Evolutionary conservation across 129 eudicot species (phyloP), one percentile per base, ranked within the genome.

Genomic region (Erigeron canadensis): DNA sequence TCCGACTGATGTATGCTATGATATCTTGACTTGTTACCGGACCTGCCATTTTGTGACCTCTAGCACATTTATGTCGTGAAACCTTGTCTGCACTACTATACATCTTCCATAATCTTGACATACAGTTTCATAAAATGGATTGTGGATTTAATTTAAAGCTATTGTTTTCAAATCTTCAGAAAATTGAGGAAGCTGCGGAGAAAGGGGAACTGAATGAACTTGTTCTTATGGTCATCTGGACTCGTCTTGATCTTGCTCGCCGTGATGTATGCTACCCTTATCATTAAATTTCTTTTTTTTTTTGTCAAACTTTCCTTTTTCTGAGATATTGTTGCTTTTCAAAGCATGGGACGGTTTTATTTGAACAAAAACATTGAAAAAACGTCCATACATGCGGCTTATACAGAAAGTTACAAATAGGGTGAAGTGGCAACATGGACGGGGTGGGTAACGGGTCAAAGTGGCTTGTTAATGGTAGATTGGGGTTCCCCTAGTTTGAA

Each of bases 161-260:
- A 38, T 21, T 10, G 0, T 37, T 75, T 70, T 47, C 17, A 56
- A 70, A 44, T 70, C 4, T 63, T 75, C 88, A 95, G 99, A 90
- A 84, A 90, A 90, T 95, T 63, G 99, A 87, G 84, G 97, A 86
- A 84, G 99, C 99, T 82, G 96, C 99, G 8, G 97, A 95, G 84
- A 90, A 77, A 84, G 99, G 99, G 13, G 91, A 95, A 80, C 89
- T 95, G 43, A 70, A 60, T 79, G 99, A 95, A 72, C 86, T 95
- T 57, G 99, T 95, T 72, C 86, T 95, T 43, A 69, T 90, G 96
- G 87, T 95, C 85, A 95, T 95, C 73, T 87, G 96, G 99, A 95
- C 88, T 51, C 99, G 99, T 50, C 96, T 95, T 46, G 99, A 95
- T 81, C 94, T 95, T 56, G 99, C 99, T 75, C 84, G 96, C 59